phyloP scores from a whole-genome alignment of 2,329 filamentous ascomycete species.

The Monosporascus sp. region DNA sequence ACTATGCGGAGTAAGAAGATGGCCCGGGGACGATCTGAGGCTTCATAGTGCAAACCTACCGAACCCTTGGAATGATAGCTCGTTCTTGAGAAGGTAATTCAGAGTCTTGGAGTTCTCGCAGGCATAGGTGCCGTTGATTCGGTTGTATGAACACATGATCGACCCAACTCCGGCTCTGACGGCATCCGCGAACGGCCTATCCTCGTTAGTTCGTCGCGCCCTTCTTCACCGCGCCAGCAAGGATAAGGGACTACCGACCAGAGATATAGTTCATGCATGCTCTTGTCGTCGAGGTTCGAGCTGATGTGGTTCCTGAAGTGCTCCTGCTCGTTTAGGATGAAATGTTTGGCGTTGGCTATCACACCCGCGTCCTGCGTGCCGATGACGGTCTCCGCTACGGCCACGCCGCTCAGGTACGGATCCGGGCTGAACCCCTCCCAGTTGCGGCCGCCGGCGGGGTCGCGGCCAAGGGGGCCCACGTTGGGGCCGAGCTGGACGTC shows the following conservation, averaged over 20 bases:
- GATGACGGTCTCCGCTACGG: conserved; percentile 66
- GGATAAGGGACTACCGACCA: conserved; percentile 34
- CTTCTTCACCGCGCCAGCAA: too few species aligned
- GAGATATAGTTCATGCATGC: conserved; percentile 68
- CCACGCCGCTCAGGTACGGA: conserved; percentile 65
- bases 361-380: conserved; percentile 75
- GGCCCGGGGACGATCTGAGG: not conserved
- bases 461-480: conserved; percentile 58
- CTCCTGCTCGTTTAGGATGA: conserved; percentile 61
- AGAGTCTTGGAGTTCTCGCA: conserved; percentile 74
- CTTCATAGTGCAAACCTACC: conserved; percentile 37
- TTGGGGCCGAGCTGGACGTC: conserved; percentile 63
- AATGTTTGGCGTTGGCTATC: conserved; percentile 73
- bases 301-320: conserved; percentile 14
- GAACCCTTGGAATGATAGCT: conserved; percentile 76
- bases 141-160: conserved; percentile 66
- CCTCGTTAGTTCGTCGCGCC: not conserved
- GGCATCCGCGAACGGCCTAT: conserved; percentile 65
- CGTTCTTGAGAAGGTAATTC: conserved; percentile 70
- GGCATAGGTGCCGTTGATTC: conserved; percentile 71
- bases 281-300: conserved; percentile 63
- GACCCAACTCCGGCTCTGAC: conserved; percentile 60
- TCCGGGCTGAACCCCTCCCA: conserved; percentile 70
- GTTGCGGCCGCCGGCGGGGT: conserved; percentile 62
- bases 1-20: conserved; percentile 7